Evolutionary conservation across 2,329 filamentous ascomycete species (phyloP).

Genomic region (Pseudopithomyces chartarum): DNA sequence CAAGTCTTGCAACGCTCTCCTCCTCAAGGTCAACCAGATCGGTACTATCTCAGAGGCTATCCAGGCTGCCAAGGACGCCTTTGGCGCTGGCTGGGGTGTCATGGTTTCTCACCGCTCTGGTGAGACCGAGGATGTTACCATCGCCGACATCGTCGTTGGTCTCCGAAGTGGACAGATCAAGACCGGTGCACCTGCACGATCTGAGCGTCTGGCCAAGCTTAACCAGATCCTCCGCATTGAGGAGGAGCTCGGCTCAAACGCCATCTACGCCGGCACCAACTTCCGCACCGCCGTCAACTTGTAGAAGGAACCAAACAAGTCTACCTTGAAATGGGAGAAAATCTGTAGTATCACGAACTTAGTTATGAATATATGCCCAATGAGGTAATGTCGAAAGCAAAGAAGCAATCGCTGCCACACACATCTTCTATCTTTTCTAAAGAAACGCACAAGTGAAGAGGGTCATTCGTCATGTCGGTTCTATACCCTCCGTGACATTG

Average conservation of each 20-base stretch:
- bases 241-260: slow-evolving; percentile 76
- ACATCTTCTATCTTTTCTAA: too few species aligned
- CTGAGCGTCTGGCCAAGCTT: slow-evolving; percentile 98
- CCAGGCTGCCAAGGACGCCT: slow-evolving; percentile 98
- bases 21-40: slow-evolving; percentile 99
- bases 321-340: neutral
- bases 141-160: slow-evolving; percentile 96
- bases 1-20: slow-evolving; percentile 97
- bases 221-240: slow-evolving; percentile 99
- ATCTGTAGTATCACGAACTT: slow-evolving; percentile 8
- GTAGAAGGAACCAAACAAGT: slow-evolving; percentile 16
- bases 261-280: slow-evolving; percentile 86
- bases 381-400: slow-evolving; percentile 6
- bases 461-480: too few species aligned
- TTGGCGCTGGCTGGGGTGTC: slow-evolving; percentile 91
- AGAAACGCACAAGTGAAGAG: too few species aligned
- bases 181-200: slow-evolving; percentile 71
- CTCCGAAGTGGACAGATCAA: slow-evolving; percentile 93
- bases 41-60: slow-evolving; percentile 98
- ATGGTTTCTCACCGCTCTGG: slow-evolving; percentile 99
- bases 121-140: slow-evolving; percentile 99
- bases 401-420: neutral
- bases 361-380: slow-evolving; percentile 9
- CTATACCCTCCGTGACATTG: too few species aligned
- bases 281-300: slow-evolving; percentile 92